phyloP scores from a whole-genome alignment of 345 rosid species.

The Mercurialis annua region DNA sequence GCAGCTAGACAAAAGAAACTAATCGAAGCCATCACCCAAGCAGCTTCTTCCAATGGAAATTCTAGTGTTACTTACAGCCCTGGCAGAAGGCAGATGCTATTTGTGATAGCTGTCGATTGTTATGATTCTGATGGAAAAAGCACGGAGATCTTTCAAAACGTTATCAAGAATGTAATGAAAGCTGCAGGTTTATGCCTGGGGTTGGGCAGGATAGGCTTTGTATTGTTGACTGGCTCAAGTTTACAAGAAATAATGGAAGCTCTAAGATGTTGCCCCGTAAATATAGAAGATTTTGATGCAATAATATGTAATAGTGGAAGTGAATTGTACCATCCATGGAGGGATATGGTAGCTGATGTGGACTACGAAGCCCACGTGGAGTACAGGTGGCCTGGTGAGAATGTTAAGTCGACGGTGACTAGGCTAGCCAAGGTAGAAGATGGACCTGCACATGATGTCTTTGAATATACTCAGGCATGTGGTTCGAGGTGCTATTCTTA shows the following conservation, averaged over 20 bases:
- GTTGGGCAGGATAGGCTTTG: conserved; percentile 55
- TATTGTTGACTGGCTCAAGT: conserved; percentile 61
- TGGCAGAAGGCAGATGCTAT: conserved; percentile 76
- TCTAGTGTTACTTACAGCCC: conserved; percentile 45
- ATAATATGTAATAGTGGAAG: conserved; percentile 83
- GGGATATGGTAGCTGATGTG: conserved; percentile 59
- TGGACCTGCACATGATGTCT: conserved; percentile 45
- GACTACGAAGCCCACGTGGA: conserved; percentile 72
- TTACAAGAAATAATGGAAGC: conserved; percentile 54
- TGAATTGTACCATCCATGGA: conserved; percentile 76
- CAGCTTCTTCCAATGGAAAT: conserved; percentile 42
- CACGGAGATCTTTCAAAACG: conserved; percentile 41
- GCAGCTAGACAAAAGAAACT: conserved; percentile 64
- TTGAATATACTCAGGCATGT: conserved; percentile 41
- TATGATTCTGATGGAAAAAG: conserved; percentile 42
- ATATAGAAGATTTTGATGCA: conserved; percentile 77
- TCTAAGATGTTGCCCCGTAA: conserved; percentile 45
- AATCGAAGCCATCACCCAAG: conserved; percentile 54
- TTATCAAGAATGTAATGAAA: conserved; percentile 60
- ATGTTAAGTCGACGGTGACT: conserved; percentile 43
- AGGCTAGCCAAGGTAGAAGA: conserved; percentile 56
- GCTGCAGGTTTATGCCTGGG: conserved; percentile 49
- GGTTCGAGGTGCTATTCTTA: conserved; percentile 63
- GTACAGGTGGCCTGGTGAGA: conserved; percentile 92
- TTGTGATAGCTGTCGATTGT: conserved; percentile 70